A percentile compares a stretch with the other conserved stretches of the same genome.
phyloP scores from a whole-genome alignment of 495 filamentous ascomycete species.

The Hypomontagnella submonticulosa region DNA sequence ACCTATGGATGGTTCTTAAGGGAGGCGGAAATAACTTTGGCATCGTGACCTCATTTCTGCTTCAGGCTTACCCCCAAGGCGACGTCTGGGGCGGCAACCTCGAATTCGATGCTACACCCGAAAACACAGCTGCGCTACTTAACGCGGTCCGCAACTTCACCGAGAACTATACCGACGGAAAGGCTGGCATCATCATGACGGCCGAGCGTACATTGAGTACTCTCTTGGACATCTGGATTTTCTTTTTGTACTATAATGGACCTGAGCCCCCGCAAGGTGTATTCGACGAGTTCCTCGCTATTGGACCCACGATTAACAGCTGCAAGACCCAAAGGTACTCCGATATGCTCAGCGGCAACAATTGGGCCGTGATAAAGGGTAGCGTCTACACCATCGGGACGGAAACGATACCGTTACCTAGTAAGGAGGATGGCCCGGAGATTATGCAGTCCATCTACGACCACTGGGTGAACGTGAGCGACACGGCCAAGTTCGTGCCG shows the following conservation, averaged over 20 bases:
- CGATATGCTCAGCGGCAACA: slow-evolving; percentile 57
- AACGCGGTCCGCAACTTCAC: slow-evolving; percentile 64
- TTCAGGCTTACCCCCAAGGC: slow-evolving; percentile 60
- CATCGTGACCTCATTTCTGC: slow-evolving; percentile 60
- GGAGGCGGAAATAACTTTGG: slow-evolving; percentile 64
- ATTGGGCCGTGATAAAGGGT: slow-evolving; percentile 54
- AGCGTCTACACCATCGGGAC: slow-evolving; percentile 67
- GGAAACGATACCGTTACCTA: slow-evolving; percentile 66
- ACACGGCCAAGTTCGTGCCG: slow-evolving; percentile 56
- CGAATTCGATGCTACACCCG: slow-evolving; percentile 54
- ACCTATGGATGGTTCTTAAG: slow-evolving; percentile 58
- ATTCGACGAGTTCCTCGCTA: slow-evolving; percentile 66
- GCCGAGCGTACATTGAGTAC: slow-evolving; percentile 57
- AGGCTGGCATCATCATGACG: slow-evolving; percentile 65
- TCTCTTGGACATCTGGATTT: slow-evolving; percentile 65
- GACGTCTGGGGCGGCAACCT: slow-evolving; percentile 67
- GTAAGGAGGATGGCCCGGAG: slow-evolving; percentile 45
- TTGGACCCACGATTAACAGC: slow-evolving; percentile 59
- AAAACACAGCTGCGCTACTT: slow-evolving; percentile 57
- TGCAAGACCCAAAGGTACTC: slow-evolving; percentile 65
- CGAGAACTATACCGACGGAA: slow-evolving; percentile 62
- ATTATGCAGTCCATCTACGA: slow-evolving; percentile 61
- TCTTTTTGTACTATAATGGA: slow-evolving; percentile 73
- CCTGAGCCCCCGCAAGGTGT: slow-evolving; percentile 63
- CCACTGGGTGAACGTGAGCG: slow-evolving; percentile 61